Conservation (phyloP, 78 protist genomes). For the Protostelium mycophagum region DNA sequence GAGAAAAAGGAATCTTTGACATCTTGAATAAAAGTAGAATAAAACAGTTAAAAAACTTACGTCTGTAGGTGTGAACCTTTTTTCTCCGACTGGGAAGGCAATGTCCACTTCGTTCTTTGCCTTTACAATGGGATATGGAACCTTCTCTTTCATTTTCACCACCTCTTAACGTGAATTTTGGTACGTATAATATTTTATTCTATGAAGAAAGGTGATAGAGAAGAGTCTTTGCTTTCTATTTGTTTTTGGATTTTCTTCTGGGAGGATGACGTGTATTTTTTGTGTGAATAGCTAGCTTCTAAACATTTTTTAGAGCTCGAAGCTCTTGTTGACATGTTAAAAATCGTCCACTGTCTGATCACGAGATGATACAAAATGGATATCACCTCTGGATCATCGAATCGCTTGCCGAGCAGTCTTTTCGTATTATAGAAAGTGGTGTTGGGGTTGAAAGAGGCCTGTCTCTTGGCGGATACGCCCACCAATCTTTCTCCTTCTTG, state of each 20-base stretch:
- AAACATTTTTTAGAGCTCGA: too few relatives aligned
- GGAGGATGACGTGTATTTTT: too few relatives aligned
- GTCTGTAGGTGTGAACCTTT: background rate
- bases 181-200: too few relatives aligned
- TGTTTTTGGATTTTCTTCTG: too few relatives aligned
- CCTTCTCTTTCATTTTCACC: background rate
- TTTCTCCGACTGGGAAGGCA: background rate
- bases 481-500: slow-evolving; percentile 64
- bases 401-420: background rate
- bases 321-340: background rate
- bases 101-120: background rate
- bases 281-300: too few relatives aligned
- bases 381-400: background rate
- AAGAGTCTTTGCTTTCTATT: too few relatives aligned
- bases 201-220: too few relatives aligned
- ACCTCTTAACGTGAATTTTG: too few relatives aligned
- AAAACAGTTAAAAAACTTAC: too few relatives aligned
- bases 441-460: slow-evolving; percentile 2
- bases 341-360: too few relatives aligned
- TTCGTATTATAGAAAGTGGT: background rate
- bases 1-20: too few relatives aligned
- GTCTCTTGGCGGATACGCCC: slow-evolving; percentile 73
- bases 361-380: background rate
- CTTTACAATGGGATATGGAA: background rate
- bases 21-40: too few relatives aligned